A percentile compares a stretch with the other conserved stretches of the same genome.
Conservation (phyloP, 371 early-diverging fungal species). For the Amoeboaphelidium occidentale region DNA sequence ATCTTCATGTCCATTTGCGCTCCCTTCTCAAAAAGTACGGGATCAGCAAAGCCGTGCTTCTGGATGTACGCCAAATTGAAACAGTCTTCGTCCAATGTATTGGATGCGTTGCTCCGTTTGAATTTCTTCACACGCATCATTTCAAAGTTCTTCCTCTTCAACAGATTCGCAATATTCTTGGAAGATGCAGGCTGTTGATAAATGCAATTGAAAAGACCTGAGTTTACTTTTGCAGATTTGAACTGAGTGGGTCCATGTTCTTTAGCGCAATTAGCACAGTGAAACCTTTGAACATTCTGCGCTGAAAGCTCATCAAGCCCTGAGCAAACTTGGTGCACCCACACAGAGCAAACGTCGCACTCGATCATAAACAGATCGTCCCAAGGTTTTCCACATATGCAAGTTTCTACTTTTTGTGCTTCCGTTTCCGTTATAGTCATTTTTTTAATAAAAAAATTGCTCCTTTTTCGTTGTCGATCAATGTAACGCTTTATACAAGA, state of each 20-base stretch:
- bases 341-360: neutral
- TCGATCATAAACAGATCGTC: neutral
- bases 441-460: no score
- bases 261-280: neutral
- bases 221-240: neutral
- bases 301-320: neutral
- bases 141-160: neutral
- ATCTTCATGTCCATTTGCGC: constrained; percentile 47
- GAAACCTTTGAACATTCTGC: neutral
- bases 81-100: constrained; percentile 21
- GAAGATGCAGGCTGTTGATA: neutral
- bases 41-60: constrained; percentile 27
- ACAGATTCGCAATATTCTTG: neutral
- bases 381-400: neutral
- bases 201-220: neutral
- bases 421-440: no score
- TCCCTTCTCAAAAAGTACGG: constrained; percentile 25
- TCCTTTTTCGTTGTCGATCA: no score
- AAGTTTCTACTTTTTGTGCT: no score
- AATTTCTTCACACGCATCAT: neutral
- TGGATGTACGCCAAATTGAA: constrained; percentile 26
- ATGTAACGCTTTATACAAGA: no score
- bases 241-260: neutral
- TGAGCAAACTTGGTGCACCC: neutral
- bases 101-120: constrained; percentile 13